phyloP scores from a whole-genome alignment of 2,329 filamentous ascomycete species.

The Geosmithia morbida region DNA sequence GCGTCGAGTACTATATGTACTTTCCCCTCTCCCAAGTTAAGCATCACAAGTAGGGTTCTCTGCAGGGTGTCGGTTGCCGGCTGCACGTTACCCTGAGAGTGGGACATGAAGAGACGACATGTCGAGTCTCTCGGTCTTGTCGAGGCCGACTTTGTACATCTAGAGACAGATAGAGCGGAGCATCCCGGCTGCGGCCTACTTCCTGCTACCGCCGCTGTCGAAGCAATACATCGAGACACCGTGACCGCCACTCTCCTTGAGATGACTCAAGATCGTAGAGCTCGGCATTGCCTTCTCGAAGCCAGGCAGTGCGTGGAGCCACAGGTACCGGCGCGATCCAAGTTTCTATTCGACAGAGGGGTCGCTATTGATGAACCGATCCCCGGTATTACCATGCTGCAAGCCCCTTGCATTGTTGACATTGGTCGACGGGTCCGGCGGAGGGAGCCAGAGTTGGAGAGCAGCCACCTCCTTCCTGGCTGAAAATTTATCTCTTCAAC shows the following conservation, averaged over 20 bases:
- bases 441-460: background rate
- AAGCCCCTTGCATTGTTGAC: background rate
- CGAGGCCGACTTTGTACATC: background rate
- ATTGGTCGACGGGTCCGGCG: slow-evolving; percentile 1
- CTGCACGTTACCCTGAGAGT: background rate
- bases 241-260: background rate
- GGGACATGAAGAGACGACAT: background rate
- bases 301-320: slow-evolving; percentile 1
- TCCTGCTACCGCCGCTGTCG: background rate
- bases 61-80: background rate
- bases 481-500: background rate
- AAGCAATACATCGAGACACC: background rate
- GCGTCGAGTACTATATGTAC: background rate
- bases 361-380: slow-evolving; percentile 1
- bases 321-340: slow-evolving; percentile 1
- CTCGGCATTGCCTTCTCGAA: slow-evolving; percentile 3
- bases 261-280: slow-evolving; percentile 1
- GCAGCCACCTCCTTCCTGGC: background rate
- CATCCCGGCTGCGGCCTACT: background rate
- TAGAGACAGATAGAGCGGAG: background rate
- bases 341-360: background rate
- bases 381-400: background rate
- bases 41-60: background rate
- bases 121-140: background rate
- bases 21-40: background rate